Evolutionary conservation across 306 rosid genomes (phyloP), one percentile per base, ranked within the genome.

Genomic region (Trifolium subterraneum): DNA sequence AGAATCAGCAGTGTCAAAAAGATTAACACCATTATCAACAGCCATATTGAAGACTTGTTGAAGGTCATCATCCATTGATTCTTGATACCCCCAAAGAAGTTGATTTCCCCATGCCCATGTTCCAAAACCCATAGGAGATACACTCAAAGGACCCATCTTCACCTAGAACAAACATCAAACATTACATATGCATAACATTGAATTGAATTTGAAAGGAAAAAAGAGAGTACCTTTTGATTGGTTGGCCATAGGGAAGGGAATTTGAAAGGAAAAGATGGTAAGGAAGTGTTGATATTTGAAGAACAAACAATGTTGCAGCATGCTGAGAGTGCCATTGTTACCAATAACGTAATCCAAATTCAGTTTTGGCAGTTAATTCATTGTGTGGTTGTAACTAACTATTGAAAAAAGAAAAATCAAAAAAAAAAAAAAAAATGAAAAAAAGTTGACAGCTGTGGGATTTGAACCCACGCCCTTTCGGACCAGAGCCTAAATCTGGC

Each of bases 61-160:
- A 70, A 94, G 98, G 67, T 91, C 95, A 60, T 41, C 29, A 80
- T 94, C 97, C 98, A 91, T 94, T 23, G 97, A 86, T 77, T 91
- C 85, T 68, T 82, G 81, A 73, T 94, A 94, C 0, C 95, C 96
- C 97, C 98, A 94, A 10, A 94, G 87, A 55, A 94, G 64, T 67
- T 94, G 97, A 87, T 91, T 94, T 45, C 98, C 98, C 98, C 98
- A 94, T 20, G 98, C 98, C 98, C 98, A 94, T 0, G 97, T 94
- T 75, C 97, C 98, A 63, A 91, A 84, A 52, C 96, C 97, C 96
- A 94, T 94, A 8, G 96, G 98, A 67, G 97, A 94, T 15, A 94
- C 91, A 80, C 76, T 91, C 25, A 89, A 66, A 31, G 96, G 93
- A 0, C 97, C 98, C 83, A 94, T 86, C 88, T 90, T 91, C 79